Base-by-base conservation (phyloP, 352 stramenopile genomes). In the Hyphochytrium catenoides region DNA sequence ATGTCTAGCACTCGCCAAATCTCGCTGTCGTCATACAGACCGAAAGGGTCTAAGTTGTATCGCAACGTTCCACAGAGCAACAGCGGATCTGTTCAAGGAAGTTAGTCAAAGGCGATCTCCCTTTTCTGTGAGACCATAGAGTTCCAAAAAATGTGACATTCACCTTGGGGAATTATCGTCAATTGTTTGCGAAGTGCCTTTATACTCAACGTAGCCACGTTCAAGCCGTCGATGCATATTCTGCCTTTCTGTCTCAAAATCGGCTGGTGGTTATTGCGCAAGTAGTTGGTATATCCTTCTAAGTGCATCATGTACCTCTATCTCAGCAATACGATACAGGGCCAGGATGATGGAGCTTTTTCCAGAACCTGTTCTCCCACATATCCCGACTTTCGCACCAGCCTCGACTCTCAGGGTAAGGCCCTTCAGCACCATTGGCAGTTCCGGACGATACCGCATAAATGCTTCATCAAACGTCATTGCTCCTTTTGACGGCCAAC, bases 11-110 rank as follows among this genome's bases (percentile, higher is more conserved):
- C 59, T n/a, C 45, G 27, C 34, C 62, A 63, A 24, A 73, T 31
- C 2, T 44, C 27, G 1, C 59, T 53, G 34, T 90, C 73, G 9
- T 46, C 55, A 41, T 67, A 77, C 38, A 71, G 47, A 22, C 52
- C 44, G 32, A 86, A 90, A 16, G 81, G 84, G 47, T 95, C 82
- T 3, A 95, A 47, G 51, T 95, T 94, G 24, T 59, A 69, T 14
- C 77, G 66, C 25, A 95, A 52, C 7, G 64, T 81, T 11, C 79
- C 82, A n/a, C 58, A 65, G 42, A 91, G 93, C 34, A 94, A 57
- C 11, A 94, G 62, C n/a, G 85, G 82, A 32, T 92, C 79, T n/a
- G n/a, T 34, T 79, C 64, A 0, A 69, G 68, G 27, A 87, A 74
- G 36, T 84, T 75, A 11, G 67, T 56, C 36, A 88, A 57, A 0